Conservation (phyloP, 371 early-diverging fungal genomes). For the Umbelopsis sp. region DNA sequence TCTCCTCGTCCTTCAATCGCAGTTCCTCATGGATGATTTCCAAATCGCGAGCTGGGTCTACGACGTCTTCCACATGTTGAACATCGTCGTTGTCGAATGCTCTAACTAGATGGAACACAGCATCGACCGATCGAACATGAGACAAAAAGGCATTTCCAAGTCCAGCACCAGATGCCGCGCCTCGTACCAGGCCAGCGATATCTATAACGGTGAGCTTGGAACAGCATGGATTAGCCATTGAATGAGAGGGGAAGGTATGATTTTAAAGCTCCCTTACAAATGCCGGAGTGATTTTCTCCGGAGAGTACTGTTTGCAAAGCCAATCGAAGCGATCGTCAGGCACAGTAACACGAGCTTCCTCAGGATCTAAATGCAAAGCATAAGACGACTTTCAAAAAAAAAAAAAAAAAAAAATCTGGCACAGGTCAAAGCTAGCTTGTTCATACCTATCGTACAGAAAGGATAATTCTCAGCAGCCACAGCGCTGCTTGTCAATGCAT, state of each 20-base stretch:
- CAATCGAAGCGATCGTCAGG: constrained; percentile 94
- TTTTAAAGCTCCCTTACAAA: constrained; percentile 39
- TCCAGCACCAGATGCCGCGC: constrained; percentile 91
- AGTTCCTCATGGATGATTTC: constrained; percentile 97
- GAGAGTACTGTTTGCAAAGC: constrained; percentile 79
- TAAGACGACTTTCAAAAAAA: no score
- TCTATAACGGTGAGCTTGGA: constrained; percentile 91
- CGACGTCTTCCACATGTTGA: constrained; percentile 94
- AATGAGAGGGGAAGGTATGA: not conserved
- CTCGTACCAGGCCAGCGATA: constrained; percentile 99
- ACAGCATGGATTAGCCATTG: not conserved
- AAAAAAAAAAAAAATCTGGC: not conserved
- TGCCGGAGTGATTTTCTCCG: constrained; percentile 71
- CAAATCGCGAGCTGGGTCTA: constrained; percentile 96
- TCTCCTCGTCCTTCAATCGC: constrained; percentile 93
- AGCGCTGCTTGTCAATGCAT: constrained; percentile 87
- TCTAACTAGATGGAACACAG: constrained; percentile 98
- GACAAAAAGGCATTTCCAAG: constrained; percentile 98
- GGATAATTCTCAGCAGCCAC: constrained; percentile 93
- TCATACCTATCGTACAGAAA: constrained; percentile 77
- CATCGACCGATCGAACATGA: constrained; percentile 97
- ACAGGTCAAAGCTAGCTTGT: not conserved
- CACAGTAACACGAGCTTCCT: constrained; percentile 92
- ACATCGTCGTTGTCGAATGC: constrained; percentile 88
- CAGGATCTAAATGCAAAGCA: constrained; percentile 67